Conservation (phyloP, 495 filamentous ascomycete genomes). For the Cercophora samala region DNA sequence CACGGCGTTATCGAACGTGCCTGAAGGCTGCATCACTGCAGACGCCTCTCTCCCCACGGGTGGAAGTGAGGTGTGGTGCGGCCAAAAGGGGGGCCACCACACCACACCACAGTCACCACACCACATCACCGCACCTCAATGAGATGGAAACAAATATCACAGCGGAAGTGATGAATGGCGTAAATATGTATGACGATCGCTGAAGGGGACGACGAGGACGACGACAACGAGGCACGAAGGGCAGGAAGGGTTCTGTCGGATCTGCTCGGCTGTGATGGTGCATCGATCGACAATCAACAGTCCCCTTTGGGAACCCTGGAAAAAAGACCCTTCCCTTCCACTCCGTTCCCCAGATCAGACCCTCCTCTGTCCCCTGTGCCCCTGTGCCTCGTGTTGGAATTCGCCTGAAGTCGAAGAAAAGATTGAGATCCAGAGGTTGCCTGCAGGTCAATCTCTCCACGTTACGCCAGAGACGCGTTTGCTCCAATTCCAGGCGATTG, state of each 20-base stretch:
- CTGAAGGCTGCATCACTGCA: slow-evolving; percentile 4
- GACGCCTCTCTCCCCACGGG: not conserved
- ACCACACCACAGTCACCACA: not conserved
- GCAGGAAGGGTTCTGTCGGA: slow-evolving; percentile 1
- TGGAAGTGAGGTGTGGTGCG: slow-evolving; percentile 2
- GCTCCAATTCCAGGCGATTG: not conserved
- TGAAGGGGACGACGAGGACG: too few relatives aligned
- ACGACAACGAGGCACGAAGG: too few relatives aligned
- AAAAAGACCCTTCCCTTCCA: slow-evolving; percentile 7
- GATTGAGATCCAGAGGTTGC: not conserved
- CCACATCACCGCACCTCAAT: too few relatives aligned
- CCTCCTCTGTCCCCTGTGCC: not conserved
- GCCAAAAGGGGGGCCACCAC: not conserved
- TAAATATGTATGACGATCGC: not conserved
- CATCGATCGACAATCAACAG: slow-evolving; percentile 16
- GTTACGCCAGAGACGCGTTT: not conserved
- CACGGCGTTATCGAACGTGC: slow-evolving; percentile 20
- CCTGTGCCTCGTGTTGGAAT: slow-evolving; percentile 19
- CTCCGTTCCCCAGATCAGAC: not conserved
- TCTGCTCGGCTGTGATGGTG: not conserved
- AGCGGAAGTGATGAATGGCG: not conserved
- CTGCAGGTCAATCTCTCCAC: not conserved
- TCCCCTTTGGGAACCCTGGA: slow-evolving; percentile 16
- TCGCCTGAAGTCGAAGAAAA: slow-evolving; percentile 13
- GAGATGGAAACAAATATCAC: not conserved